Conservation (phyloP, 2,329 filamentous ascomycete species). For the Colletotrichum salicis region DNA sequence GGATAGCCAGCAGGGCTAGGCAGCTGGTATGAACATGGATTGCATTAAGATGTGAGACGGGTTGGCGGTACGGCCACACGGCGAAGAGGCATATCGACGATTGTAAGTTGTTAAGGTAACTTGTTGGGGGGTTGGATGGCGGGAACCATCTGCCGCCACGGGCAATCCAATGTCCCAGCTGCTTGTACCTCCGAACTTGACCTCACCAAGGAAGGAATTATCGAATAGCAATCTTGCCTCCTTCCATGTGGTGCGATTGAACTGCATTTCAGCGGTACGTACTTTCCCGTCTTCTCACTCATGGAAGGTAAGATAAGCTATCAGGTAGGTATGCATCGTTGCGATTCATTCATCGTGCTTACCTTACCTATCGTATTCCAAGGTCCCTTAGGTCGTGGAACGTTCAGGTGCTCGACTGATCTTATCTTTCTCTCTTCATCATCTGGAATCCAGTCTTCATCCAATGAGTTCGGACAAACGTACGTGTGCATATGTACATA, state of each 20-base stretch:
- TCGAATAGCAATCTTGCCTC: constrained; percentile 15
- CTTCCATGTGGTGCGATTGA: constrained; percentile 18
- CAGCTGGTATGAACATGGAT: constrained; percentile 5
- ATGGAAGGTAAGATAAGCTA: not conserved
- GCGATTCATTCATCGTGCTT: not conserved
- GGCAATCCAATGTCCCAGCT: not conserved
- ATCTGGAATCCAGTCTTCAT: not conserved
- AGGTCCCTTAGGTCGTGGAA: not conserved
- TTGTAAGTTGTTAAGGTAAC: not conserved
- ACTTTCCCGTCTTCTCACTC: not conserved
- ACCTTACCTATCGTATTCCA: not conserved
- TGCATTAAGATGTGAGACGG: not conserved
- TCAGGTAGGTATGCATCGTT: not conserved
- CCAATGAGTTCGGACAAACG: not conserved
- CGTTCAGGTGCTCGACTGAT: not conserved
- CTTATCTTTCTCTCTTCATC: not conserved
- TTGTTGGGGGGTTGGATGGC: constrained; percentile 20
- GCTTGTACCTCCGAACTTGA: not conserved
- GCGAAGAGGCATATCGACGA: not conserved
- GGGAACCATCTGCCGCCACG: constrained; percentile 4
- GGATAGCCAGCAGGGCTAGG: not conserved
- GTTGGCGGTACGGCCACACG: not conserved
- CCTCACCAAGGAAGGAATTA: not conserved
- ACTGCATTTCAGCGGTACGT: constrained; percentile 2
- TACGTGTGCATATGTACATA: not conserved